Evolutionary conservation across 805 yeast species (phyloP).

Genomic region (Wickerhamiella kurtzmanii): DNA sequence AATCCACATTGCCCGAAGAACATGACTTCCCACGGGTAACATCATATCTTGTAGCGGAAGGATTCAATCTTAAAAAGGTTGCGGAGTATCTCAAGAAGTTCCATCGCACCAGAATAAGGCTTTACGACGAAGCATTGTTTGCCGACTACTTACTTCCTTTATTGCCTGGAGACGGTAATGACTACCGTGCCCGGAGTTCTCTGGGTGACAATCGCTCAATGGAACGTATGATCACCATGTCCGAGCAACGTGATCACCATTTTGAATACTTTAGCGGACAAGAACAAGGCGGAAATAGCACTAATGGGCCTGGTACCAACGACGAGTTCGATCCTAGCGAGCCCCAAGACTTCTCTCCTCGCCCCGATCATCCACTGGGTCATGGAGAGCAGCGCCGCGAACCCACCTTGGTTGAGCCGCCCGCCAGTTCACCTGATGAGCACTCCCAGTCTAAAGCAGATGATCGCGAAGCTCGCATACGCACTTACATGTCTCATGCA

Average conservation of each 20-base stretch:
- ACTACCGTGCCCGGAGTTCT: conserved; percentile 25
- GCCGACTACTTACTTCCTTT: conserved; percentile 81
- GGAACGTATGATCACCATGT: conserved; percentile 64
- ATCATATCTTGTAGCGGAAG: conserved; percentile 82
- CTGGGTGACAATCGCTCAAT: conserved; percentile 35
- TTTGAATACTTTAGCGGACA: conserved; percentile 68
- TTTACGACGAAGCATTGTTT: conserved; percentile 86
- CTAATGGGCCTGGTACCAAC: conserved; percentile 2
- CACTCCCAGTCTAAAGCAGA: not conserved
- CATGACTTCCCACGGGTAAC: conserved; percentile 71
- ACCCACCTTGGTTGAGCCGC: not conserved
- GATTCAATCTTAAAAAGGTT: conserved; percentile 51
- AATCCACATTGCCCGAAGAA: conserved; percentile 21
- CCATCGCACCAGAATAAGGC: conserved; percentile 75
- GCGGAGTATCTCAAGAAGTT: conserved; percentile 48
- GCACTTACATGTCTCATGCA: conserved; percentile 41
- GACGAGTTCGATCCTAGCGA: conserved; percentile 77
- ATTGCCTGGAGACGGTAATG: conserved; percentile 49
- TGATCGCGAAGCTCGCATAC: conserved; percentile 6
- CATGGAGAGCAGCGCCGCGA: not conserved
- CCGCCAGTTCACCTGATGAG: not conserved
- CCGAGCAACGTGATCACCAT: conserved; percentile 83
- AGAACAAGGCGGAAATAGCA: conserved; percentile 29
- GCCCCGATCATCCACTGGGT: conserved; percentile 3
- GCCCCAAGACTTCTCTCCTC: conserved; percentile 69